Evolutionary conservation across 2,329 filamentous ascomycete genomes (phyloP), one percentile per base, ranked within the genome.

Genomic region (Rhynchosporium agropyri): DNA sequence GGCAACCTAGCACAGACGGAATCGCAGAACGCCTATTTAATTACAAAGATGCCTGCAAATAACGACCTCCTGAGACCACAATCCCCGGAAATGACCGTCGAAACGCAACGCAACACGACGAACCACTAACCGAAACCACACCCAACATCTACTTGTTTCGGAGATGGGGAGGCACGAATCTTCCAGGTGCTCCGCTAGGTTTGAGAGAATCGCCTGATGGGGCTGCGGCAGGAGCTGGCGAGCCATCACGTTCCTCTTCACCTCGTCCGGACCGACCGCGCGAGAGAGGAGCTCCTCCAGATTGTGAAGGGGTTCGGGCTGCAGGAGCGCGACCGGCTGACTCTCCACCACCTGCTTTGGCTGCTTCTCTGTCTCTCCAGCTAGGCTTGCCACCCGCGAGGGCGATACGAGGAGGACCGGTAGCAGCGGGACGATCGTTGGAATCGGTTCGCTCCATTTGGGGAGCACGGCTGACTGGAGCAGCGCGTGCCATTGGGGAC

Each of bases 281-380:
- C 62, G 79, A 77, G 69, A 81, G 74, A 53, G 78, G 76, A 13
- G 75, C 74, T 51, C 77, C 78, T 42, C 79, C 77, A 9, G 57
- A 58, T 63, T 74, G 78, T 36, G 74, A 69, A 38, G 69, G 63
- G 4, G 60, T 60, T 20, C 69, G 62, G 33, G 67, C 56, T 50
- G 72, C 67, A 46, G 75, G 67, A 36, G 77, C 67, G 31, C 73
- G 54, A 43, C 63, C 61, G 53, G 70, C 36, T 9, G 70, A 65
- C 51, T 70, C 66, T 54, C 74, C 74, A 60, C 72, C 67, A 57
- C 72, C 64, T 26, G 71, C 70, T 76, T 80, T 85, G 57, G 80
- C 80, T 36, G 82, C 81, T 72, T 84, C 76, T 58, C 84, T 79
- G 20, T 88, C 86, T 77, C 85, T 84, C 86, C 86, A 89, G 49